Percentiles rank a stretch among this genome's conserved stretches.
phyloP scores from a whole-genome alignment of 768 basidiomycete species.

The Psilocybe cubensis region DNA sequence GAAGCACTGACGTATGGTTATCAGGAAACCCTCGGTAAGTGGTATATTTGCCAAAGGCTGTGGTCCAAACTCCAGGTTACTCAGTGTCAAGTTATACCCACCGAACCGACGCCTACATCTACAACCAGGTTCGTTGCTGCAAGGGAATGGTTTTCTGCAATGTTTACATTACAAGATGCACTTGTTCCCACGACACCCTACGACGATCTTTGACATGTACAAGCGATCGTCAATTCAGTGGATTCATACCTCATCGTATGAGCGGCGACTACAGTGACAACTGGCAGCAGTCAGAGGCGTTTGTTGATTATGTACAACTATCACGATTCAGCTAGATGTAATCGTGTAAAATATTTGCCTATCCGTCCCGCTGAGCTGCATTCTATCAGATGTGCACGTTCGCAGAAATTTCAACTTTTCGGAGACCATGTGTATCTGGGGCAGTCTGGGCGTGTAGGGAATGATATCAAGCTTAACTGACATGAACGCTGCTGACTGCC shows the following conservation, averaged over 20 bases:
- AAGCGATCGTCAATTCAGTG: not conserved
- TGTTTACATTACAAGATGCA: not conserved
- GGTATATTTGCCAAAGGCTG: not conserved
- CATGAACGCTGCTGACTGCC: conserved; percentile 23
- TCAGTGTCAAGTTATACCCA: not conserved
- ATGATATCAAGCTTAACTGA: conserved; percentile 21
- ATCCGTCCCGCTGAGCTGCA: not conserved
- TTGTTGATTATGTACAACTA: not conserved
- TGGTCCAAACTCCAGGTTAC: not conserved
- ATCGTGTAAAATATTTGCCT: no score
- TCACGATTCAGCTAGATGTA: not conserved
- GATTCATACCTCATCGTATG: not conserved
- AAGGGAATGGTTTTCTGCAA: not conserved
- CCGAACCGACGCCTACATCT: conserved; percentile 4
- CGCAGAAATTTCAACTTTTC: not conserved
- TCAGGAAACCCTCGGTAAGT: not conserved
- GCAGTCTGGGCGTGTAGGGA: conserved; percentile 1
- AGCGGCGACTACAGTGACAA: not conserved
- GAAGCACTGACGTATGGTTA: not conserved
- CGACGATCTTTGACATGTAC: not conserved
- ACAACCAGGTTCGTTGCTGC: not conserved
- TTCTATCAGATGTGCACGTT: no score
- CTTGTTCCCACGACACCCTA: not conserved
- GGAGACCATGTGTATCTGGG: not conserved
- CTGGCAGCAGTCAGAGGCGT: not conserved